Evolutionary conservation across 805 yeast species (phyloP).

Genomic region (Candida nonsorbophila): DNA sequence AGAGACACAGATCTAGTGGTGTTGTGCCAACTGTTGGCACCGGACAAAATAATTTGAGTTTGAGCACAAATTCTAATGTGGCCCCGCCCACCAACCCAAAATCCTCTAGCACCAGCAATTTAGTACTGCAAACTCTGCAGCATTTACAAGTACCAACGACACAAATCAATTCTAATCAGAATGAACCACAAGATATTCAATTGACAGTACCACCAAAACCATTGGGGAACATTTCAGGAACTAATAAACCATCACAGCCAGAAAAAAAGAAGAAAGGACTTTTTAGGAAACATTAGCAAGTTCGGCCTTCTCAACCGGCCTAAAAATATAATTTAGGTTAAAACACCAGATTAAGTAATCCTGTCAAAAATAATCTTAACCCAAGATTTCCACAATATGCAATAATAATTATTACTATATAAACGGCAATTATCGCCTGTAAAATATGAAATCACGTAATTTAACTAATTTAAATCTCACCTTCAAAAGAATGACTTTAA

Average conservation of each 20-base stretch:
- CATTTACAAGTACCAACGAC: too few species aligned
- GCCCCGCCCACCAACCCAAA: too few species aligned
- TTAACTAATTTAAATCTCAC: neutral
- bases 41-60: too few species aligned
- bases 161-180: conserved; percentile 1
- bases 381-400: too few species aligned
- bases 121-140: too few species aligned
- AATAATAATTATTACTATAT: too few species aligned
- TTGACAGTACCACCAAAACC: conserved; percentile 16
- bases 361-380: conserved; percentile 1
- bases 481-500: conserved; percentile 33
- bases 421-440: too few species aligned
- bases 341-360: too few species aligned
- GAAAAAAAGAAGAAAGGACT: conserved; percentile 25
- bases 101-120: too few species aligned
- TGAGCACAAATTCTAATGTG: too few species aligned
- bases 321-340: neutral
- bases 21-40: conserved; percentile 2
- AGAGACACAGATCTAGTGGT: conserved; percentile 12
- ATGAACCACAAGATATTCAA: neutral
- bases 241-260: conserved; percentile 10
- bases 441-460: neutral
- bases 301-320: neutral
- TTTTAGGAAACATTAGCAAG: conserved; percentile 12
- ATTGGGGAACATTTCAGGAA: conserved; percentile 19